phyloP scores from a whole-genome alignment of 2,329 filamentous ascomycete species.

The Macrophomina phaseolina region DNA sequence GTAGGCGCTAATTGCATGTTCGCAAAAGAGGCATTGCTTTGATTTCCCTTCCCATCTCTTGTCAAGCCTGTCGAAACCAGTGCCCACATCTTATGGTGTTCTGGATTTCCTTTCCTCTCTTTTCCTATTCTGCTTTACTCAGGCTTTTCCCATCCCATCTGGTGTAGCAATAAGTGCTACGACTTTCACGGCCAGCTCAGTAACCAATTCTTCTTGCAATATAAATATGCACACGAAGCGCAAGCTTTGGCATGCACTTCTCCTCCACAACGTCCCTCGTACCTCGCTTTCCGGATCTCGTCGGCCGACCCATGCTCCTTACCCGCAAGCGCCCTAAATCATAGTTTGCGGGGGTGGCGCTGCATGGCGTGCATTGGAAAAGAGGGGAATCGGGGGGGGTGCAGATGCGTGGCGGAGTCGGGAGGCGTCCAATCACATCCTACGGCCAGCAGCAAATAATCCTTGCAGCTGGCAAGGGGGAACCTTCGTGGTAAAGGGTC shows the following conservation, averaged over 20 bases:
- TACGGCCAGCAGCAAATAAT: neutral
- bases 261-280: neutral
- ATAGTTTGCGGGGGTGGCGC: constrained; percentile 15
- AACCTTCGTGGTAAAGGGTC: neutral
- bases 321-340: neutral
- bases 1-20: neutral
- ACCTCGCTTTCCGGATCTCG: neutral
- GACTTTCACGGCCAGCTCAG: too few species aligned
- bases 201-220: neutral
- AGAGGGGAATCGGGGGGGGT: neutral
- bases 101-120: too few species aligned
- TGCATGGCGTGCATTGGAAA: constrained; percentile 9
- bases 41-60: too few species aligned
- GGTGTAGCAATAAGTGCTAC: too few species aligned
- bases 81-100: too few species aligned
- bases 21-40: too few species aligned
- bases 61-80: too few species aligned
- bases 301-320: neutral
- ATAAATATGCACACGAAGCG: too few species aligned
- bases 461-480: neutral
- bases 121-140: too few species aligned
- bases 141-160: too few species aligned
- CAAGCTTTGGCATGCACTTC: too few species aligned
- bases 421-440: neutral
- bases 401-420: neutral